Conservation (phyloP, 345 rosid genomes). For the Zanthoxylum bungeanum region DNA sequence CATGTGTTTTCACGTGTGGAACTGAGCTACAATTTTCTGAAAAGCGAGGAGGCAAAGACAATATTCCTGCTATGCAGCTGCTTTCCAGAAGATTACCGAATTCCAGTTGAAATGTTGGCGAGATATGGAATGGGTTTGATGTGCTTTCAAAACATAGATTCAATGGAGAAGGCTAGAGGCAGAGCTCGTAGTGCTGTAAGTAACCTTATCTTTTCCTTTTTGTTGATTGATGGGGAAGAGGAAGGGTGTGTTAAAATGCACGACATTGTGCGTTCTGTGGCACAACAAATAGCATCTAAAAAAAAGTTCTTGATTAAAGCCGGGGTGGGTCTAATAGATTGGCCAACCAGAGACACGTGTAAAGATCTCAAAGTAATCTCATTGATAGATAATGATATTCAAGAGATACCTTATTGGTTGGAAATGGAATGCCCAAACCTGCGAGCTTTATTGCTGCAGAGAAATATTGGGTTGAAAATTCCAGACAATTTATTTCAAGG, state of each 20-base stretch:
- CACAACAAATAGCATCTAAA: not conserved
- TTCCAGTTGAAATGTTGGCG: not conserved
- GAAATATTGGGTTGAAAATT: not conserved
- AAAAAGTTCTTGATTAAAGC: not conserved
- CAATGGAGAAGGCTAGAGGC: not conserved
- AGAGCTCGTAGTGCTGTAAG: not conserved
- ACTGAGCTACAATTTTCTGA: not conserved
- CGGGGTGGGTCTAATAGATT: not conserved
- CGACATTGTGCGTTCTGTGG: not conserved
- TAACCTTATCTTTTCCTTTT: not conserved
- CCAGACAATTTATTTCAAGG: not conserved
- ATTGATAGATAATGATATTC: slow-evolving; percentile 2
- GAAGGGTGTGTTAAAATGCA: not conserved
- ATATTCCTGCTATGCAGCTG: slow-evolving; percentile 10
- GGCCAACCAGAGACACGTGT: not conserved
- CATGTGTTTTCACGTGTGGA: not conserved
- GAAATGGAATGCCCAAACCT: slow-evolving; percentile 5
- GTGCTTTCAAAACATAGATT: not conserved
- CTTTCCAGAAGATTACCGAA: slow-evolving; percentile 7
- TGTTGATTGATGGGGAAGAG: not conserved
- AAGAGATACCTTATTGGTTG: not conserved
- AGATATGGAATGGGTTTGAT: not conserved
- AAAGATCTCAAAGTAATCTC: not conserved
- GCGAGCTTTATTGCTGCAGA: not conserved
- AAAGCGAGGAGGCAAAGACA: not conserved